Evolutionary conservation across 768 basidiomycete genomes (phyloP).

Genomic region (Lactifluus piperatus): DNA sequence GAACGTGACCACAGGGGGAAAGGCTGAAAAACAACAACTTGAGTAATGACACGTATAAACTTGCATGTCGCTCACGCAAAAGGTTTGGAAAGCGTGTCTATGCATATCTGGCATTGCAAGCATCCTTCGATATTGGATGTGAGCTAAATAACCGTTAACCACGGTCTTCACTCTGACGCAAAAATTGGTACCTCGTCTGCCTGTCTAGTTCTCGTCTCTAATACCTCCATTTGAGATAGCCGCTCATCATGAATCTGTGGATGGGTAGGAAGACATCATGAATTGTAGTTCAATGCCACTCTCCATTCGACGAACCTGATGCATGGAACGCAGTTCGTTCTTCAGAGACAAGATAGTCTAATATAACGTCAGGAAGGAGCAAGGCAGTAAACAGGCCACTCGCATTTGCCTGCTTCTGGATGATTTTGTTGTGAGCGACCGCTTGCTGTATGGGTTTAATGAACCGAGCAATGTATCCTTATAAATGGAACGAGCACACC

Average conservation of each 20-base stretch:
- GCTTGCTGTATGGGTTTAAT: slow-evolving; percentile 26
- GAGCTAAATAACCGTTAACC: slow-evolving; percentile 30
- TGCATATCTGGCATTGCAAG: slow-evolving; percentile 70
- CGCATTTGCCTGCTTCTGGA: slow-evolving; percentile 50
- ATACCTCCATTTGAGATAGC: slow-evolving; percentile 35
- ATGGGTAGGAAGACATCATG: not conserved
- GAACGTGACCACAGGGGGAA: slow-evolving; percentile 70
- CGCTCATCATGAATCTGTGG: slow-evolving; percentile 38
- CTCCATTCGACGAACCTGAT: slow-evolving; percentile 28
- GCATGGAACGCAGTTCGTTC: slow-evolving; percentile 32
- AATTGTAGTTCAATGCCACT: not conserved
- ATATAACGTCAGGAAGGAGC: not conserved
- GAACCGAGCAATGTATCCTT: not conserved
- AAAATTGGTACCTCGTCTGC: slow-evolving; percentile 44
- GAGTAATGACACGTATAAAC: slow-evolving; percentile 3
- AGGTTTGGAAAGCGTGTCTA: slow-evolving; percentile 57
- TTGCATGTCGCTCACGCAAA: slow-evolving; percentile 44
- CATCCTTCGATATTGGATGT: slow-evolving; percentile 48
- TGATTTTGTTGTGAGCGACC: slow-evolving; percentile 39
- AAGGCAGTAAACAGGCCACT: not conserved
- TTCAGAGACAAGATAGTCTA: slow-evolving; percentile 49
- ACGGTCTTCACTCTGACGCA: not conserved
- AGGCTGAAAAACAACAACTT: slow-evolving; percentile 34
- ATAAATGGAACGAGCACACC: slow-evolving; percentile 20
- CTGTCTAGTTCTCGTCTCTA: slow-evolving; percentile 41